Evolutionary conservation across 2,329 filamentous ascomycete genomes (phyloP), one percentile per base, ranked within the genome.

Genomic region (Aspergillus eucalypticola): DNA sequence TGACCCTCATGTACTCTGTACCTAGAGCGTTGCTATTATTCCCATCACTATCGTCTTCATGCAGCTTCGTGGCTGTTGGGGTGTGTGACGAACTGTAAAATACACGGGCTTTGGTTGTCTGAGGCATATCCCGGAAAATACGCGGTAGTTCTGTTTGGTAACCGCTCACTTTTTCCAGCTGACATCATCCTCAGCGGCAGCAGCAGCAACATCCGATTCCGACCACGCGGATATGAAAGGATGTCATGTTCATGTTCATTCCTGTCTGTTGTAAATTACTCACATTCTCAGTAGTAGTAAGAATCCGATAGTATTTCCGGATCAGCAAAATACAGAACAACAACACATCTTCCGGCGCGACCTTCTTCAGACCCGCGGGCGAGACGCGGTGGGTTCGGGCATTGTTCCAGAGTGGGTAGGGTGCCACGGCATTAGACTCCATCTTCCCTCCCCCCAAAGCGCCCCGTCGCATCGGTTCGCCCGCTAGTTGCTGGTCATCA

Each of bases 331-430:
- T 2, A 6, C 10, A 35, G 2, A 35, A 35, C 6, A 35, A 35
- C 6, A 8, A 8, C 23, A 19, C 46, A 8, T n/a, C 38, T 29
- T 48, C 27, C 17, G 17, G 54, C 41, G 32, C 42, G 25, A 13
- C 39, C 23, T 25, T 35, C 42, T 27, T 44, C 41, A 44, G 42
- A 48, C 50, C 50, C 42, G 32, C 27, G 32, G 51, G 44, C 25
- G 46, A 49, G 42, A 60, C 46, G 17, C 56, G 35, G 44, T 56
- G 27, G 60, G 48, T 54, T 62, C 54, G 57, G 58, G 41, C 60
- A 41, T 51, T 44, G 49, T 58, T 55, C 60, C 58, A 56, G 58
- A 60, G 54, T 48, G 53, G 60, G 60, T 56, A 59, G 44, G 59
- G 54, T 54, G 60, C 50, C 54, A 59, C 48, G 17, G 53, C 52